These are phyloP conservation scores for Detonula confervacea DNA, from an alignment of 352 stramenopile genomes.

Conservation along the genomic window DNA sequence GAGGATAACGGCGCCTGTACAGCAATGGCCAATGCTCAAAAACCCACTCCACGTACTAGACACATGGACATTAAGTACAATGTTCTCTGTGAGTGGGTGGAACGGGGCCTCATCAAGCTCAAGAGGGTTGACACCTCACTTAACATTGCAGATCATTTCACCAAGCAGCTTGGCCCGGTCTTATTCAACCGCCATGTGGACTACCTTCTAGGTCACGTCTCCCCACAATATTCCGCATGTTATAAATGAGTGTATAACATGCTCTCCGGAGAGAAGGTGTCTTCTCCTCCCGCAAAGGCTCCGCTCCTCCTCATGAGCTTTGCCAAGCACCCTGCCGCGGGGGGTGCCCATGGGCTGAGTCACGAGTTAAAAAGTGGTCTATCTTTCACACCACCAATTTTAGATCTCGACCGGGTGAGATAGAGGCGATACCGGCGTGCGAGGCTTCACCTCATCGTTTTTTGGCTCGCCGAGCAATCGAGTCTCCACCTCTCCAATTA, in stretches of 20 bases:
- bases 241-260: background rate
- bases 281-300: too few species aligned
- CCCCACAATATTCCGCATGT: background rate
- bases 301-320: too few species aligned
- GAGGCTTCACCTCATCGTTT: too few species aligned
- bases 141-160: conserved; percentile 22
- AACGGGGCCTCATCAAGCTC: conserved; percentile 5
- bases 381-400: too few species aligned
- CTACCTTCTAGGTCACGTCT: conserved; percentile 7
- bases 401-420: too few species aligned
- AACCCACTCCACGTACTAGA: conserved; percentile 34
- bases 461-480: too few species aligned
- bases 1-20: conserved; percentile 22
- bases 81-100: conserved; percentile 17
- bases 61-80: conserved; percentile 25
- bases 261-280: background rate
- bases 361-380: too few species aligned
- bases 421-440: too few species aligned
- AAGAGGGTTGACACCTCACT: conserved; percentile 8
- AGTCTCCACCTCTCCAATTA: too few species aligned
- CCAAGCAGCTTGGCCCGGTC: background rate
- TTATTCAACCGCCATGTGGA: background rate
- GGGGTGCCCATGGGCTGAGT: too few species aligned
- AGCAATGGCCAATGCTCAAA: conserved; percentile 11
- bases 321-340: too few species aligned